Conservation (phyloP, 768 basidiomycete species). For the Grammothele lineata region DNA sequence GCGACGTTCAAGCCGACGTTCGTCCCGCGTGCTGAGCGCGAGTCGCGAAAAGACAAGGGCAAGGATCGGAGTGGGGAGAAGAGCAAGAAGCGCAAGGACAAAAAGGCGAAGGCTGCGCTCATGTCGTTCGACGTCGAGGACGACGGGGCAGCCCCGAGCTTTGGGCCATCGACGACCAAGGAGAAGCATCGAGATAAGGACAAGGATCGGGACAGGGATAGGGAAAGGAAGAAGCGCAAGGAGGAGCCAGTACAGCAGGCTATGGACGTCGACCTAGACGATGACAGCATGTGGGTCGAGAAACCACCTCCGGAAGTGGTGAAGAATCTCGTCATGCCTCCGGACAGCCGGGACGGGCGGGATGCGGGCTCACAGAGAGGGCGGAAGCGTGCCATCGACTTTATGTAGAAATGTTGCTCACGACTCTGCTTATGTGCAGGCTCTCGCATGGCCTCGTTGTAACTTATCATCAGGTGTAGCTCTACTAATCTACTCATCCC, state of each 20-base stretch:
- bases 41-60: constrained; percentile 35
- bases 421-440: too few species aligned
- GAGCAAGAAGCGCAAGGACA: constrained; percentile 48
- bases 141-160: constrained; percentile 29
- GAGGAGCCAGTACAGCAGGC: constrained; percentile 26
- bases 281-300: constrained; percentile 68
- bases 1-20: constrained; percentile 89
- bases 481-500: constrained; percentile 7
- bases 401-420: constrained; percentile 23
- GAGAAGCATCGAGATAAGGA: constrained; percentile 21
- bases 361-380: constrained; percentile 13
- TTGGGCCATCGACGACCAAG: constrained; percentile 11
- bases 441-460: background rate
- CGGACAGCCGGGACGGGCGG: background rate
- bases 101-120: constrained; percentile 38
- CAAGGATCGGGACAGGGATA: constrained; percentile 30
- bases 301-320: constrained; percentile 52
- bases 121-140: constrained; percentile 81
- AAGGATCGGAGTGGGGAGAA: constrained; percentile 43
- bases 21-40: constrained; percentile 51
- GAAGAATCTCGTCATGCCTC: constrained; percentile 28
- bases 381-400: constrained; percentile 22
- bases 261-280: constrained; percentile 32
- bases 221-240: constrained; percentile 28
- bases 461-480: constrained; percentile 11